Percentiles rank a stretch among this genome's conserved stretches.
These are phyloP conservation scores for Hordeum marinum DNA, from an alignment of 176 grass and related monocot genomes.

Conservation along the genomic window DNA sequence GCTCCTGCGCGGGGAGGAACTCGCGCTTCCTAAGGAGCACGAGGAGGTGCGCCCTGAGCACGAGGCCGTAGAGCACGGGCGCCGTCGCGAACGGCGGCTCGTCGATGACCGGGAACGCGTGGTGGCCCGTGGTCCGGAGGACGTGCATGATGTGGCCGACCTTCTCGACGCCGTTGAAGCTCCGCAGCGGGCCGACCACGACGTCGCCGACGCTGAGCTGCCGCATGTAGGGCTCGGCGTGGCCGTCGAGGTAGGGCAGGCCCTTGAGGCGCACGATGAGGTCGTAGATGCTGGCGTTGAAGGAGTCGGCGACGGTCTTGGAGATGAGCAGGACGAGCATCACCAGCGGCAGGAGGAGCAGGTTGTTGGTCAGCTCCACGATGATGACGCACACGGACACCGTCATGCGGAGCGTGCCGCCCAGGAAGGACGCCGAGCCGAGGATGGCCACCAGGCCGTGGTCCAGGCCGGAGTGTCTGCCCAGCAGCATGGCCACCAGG, in stretches of 20 bases:
- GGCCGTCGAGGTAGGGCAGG: constrained; percentile 77
- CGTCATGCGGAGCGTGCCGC: constrained; percentile 86
- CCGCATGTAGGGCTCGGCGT: constrained; percentile 92
- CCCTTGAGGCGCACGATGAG: constrained; percentile 76
- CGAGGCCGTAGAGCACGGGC: constrained; percentile 62
- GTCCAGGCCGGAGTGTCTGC: constrained; percentile 51
- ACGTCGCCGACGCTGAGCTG: constrained; percentile 78
- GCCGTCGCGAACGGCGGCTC: constrained; percentile 55
- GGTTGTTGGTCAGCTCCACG: constrained; percentile 91
- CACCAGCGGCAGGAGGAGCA: constrained; percentile 78
- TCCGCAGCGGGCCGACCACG: constrained; percentile 56
- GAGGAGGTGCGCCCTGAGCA: constrained; percentile 77
- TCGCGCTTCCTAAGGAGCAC: constrained; percentile 69
- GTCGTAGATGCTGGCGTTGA: constrained; percentile 88
- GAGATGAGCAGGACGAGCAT: constrained; percentile 94
- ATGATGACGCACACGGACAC: constrained; percentile 86
- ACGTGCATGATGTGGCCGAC: constrained; percentile 66
- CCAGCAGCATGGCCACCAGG: constrained; percentile 59
- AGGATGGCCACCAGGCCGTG: constrained; percentile 90
- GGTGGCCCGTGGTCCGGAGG: constrained; percentile 66
- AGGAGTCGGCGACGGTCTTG: constrained; percentile 81
- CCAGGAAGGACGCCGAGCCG: constrained; percentile 87
- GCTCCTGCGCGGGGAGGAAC: constrained; percentile 31
- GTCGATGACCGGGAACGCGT: constrained; percentile 91
- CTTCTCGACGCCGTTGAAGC: constrained; percentile 75